These are phyloP conservation scores for Silene noctiflora DNA, from an alignment of 179 eudicot species.

Conservation along the genomic window DNA sequence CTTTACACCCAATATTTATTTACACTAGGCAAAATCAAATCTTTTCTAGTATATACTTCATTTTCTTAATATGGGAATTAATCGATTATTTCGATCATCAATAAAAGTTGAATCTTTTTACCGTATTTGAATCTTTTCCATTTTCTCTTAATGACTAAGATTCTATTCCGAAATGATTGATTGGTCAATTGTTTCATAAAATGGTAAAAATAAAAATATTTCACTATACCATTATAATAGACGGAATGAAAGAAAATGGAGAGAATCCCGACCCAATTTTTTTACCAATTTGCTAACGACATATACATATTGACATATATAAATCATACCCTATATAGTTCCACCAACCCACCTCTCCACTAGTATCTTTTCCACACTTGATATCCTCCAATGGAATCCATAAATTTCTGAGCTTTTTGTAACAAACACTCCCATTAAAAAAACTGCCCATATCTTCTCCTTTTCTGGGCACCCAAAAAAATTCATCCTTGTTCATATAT, in stretches of 20 bases:
- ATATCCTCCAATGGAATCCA: constrained; percentile 22
- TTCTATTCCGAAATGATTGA: too few relatives aligned
- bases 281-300: background rate
- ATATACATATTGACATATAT: constrained; percentile 8
- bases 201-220: too few relatives aligned
- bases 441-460: constrained; percentile 8
- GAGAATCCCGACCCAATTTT: background rate
- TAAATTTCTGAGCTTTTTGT: constrained; percentile 22
- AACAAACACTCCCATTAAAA: constrained; percentile 6
- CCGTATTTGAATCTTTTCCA: background rate
- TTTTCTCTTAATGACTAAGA: too few relatives aligned
- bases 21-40: background rate
- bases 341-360: constrained; percentile 40
- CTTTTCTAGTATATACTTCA: too few relatives aligned
- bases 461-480: constrained; percentile 2
- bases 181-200: too few relatives aligned
- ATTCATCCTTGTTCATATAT: background rate
- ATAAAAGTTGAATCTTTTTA: too few relatives aligned
- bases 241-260: too few relatives aligned
- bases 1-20: too few relatives aligned
- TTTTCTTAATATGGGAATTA: background rate
- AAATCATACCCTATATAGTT: constrained; percentile 8
- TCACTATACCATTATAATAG: too few relatives aligned
- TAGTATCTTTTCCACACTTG: constrained; percentile 20
- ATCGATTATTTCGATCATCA: background rate